These are phyloP conservation scores for Yamadazyma phyllophila DNA, from an alignment of 805 yeast genomes.

Conservation along the genomic window DNA sequence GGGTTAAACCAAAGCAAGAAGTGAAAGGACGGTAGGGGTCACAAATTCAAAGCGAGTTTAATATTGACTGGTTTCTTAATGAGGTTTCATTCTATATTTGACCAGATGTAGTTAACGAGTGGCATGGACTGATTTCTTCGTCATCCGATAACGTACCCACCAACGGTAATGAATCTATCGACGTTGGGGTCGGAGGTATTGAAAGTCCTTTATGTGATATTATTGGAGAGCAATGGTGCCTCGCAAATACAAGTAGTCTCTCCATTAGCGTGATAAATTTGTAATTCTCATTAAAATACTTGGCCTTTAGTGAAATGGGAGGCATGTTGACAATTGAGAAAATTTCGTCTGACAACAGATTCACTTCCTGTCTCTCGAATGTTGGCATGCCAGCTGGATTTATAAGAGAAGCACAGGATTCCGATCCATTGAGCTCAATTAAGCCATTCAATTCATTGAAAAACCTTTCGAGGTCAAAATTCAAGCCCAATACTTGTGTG, in stretches of 20 bases:
- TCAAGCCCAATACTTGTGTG: conserved; percentile 24
- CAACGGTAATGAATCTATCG: not conserved
- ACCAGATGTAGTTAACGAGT: not conserved
- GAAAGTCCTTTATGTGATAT: not conserved
- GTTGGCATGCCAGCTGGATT: not conserved
- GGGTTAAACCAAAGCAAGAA: not conserved
- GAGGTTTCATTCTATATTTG: not conserved
- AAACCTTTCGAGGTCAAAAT: conserved; percentile 23
- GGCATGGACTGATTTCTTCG: not conserved
- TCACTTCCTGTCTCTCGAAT: not conserved
- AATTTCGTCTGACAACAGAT: not conserved
- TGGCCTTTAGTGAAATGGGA: conserved; percentile 45
- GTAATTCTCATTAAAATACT: conserved; percentile 39
- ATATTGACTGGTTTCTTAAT: not conserved
- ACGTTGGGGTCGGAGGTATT: not conserved
- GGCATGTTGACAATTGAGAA: conserved; percentile 18
- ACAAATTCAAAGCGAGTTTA: not conserved
- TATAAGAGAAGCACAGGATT: not conserved
- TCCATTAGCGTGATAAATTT: conserved; percentile 37
- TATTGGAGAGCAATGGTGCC: not conserved
- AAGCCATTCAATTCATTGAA: conserved; percentile 21
- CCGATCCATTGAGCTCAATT: conserved; percentile 19
- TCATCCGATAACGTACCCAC: not conserved
- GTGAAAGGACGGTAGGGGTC: not conserved
- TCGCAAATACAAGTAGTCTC: conserved; percentile 14